phyloP scores from a whole-genome alignment of 2,329 filamentous ascomycete genomes.

The Xylaria sp. region DNA sequence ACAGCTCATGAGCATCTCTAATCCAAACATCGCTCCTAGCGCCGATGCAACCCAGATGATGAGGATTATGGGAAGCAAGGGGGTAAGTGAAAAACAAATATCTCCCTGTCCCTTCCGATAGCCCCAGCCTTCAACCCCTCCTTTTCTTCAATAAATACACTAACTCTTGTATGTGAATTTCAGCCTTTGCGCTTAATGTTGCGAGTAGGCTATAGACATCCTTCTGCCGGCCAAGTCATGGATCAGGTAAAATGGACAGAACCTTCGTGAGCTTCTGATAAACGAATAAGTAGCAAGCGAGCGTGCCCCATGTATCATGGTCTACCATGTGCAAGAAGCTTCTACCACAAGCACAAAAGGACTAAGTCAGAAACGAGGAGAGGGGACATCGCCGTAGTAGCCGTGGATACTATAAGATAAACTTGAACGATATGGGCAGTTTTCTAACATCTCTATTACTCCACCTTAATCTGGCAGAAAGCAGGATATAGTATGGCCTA shows the following conservation, averaged over 20 bases:
- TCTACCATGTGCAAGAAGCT: not conserved
- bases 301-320: not conserved
- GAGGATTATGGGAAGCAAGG: conserved; percentile 85
- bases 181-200: conserved; percentile 87
- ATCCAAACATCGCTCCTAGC: conserved; percentile 77
- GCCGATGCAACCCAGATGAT: conserved; percentile 90
- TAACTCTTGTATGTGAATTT: conserved; percentile 21
- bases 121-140: not conserved
- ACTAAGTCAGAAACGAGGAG: not conserved
- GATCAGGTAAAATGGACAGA: conserved; percentile 99
- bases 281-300: conserved; percentile 13
- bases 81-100: conserved; percentile 80
- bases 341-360: not conserved
- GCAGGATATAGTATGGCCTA: conserved; percentile 18
- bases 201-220: conserved; percentile 82
- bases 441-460: conserved; percentile 17
- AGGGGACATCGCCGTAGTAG: not conserved
- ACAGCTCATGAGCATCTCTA: conserved; percentile 90
- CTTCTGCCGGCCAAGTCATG: conserved; percentile 75
- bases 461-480: conserved; percentile 14
- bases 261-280: conserved; percentile 57
- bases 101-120: not conserved
- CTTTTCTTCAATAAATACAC: not conserved
- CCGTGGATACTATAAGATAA: conserved; percentile 20
- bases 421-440: conserved; percentile 11